These are phyloP conservation scores for Suillus americanus DNA, from an alignment of 768 basidiomycete genomes.

Conservation along the genomic window DNA sequence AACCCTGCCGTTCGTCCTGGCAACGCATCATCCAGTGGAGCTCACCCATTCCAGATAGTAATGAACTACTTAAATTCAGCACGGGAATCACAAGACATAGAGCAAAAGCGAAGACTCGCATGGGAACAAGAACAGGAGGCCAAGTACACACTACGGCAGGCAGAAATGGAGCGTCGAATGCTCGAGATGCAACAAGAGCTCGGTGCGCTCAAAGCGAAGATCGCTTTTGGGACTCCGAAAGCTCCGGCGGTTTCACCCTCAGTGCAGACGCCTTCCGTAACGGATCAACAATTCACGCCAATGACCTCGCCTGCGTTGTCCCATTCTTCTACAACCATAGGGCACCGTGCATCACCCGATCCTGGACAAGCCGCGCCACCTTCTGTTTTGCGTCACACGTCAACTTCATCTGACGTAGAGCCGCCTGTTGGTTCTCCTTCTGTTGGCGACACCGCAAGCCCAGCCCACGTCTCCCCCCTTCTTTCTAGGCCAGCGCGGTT, in stretches of 20 bases:
- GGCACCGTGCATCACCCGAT: constrained; percentile 17
- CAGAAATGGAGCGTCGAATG: constrained; percentile 59
- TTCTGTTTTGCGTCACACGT: background rate
- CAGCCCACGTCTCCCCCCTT: constrained; percentile 15
- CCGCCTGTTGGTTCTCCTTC: constrained; percentile 9
- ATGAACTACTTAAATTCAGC: constrained; percentile 57
- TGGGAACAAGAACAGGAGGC: constrained; percentile 77
- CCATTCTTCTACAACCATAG: constrained; percentile 22
- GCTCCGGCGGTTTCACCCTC: constrained; percentile 12
- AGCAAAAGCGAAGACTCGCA: constrained; percentile 53
- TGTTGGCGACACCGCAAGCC: constrained; percentile 8
- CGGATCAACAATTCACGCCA: constrained; percentile 27
- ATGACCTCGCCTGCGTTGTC: constrained; percentile 29
- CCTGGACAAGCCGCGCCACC: constrained; percentile 11
- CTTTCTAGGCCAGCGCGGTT: constrained; percentile 21
- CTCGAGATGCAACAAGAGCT: constrained; percentile 56
- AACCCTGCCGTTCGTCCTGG: constrained; percentile 19
- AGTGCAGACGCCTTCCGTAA: background rate
- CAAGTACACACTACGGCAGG: constrained; percentile 51
- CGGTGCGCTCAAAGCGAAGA: constrained; percentile 40
- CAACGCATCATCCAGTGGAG: constrained; percentile 34
- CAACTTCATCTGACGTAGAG: constrained; percentile 9
- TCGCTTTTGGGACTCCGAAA: constrained; percentile 28
- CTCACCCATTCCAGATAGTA: constrained; percentile 58
- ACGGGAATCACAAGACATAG: constrained; percentile 59